Evolutionary conservation across 2,329 filamentous ascomycete genomes (phyloP).

Genomic region (Scortechinia acanthostroma): DNA sequence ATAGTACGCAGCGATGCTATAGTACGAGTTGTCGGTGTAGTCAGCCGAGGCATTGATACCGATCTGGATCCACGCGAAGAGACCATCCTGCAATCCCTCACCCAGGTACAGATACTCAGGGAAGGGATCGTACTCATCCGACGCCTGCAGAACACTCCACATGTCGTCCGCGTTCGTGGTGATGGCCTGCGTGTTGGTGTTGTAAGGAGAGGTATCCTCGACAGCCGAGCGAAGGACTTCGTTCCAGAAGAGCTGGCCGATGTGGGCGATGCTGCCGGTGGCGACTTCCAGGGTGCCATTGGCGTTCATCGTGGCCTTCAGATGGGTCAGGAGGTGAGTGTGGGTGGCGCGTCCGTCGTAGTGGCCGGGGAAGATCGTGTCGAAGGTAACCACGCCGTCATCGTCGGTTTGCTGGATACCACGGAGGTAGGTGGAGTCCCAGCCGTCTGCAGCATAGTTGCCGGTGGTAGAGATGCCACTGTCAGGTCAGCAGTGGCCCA

Average conservation of each 20-base stretch:
- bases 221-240: slow-evolving; percentile 44
- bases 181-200: slow-evolving; percentile 24
- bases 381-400: slow-evolving; percentile 18
- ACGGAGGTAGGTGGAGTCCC: slow-evolving; percentile 17
- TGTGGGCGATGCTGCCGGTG: slow-evolving; percentile 37
- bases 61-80: slow-evolving; percentile 37
- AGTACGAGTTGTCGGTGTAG: slow-evolving; percentile 7
- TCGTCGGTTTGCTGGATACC: slow-evolving; percentile 19
- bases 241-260: slow-evolving; percentile 52
- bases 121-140: slow-evolving; percentile 38
- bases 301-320: slow-evolving; percentile 11
- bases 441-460: slow-evolving; percentile 12
- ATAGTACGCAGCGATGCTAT: slow-evolving; percentile 5
- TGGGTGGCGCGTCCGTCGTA: slow-evolving; percentile 29
- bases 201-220: slow-evolving; percentile 36
- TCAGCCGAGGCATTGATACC: slow-evolving; percentile 23
- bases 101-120: slow-evolving; percentile 44
- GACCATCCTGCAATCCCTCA: slow-evolving; percentile 30
- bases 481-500: too few species aligned
- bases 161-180: slow-evolving; percentile 32
- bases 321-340: slow-evolving; percentile 16
- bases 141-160: slow-evolving; percentile 35
- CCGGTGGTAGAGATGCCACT: slow-evolving; percentile 12
- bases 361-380: slow-evolving; percentile 26
- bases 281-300: slow-evolving; percentile 9